Evolutionary conservation across 805 yeast genomes (phyloP).

Genomic region (Yarrowia sp.): DNA sequence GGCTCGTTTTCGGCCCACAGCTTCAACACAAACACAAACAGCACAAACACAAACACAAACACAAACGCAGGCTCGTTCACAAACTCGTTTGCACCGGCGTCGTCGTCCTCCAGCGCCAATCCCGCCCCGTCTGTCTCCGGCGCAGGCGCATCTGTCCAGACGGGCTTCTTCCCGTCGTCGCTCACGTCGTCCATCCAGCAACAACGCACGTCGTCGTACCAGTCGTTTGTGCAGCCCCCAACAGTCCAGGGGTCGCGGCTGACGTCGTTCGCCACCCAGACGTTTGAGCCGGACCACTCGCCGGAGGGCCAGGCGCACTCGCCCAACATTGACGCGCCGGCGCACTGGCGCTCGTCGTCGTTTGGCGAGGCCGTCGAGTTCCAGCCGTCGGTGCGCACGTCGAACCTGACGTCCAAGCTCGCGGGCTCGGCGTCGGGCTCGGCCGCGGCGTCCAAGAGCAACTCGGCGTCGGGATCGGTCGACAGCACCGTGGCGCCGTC

Average conservation of each 20-base stretch:
- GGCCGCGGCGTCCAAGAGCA: neutral
- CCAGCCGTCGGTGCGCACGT: neutral
- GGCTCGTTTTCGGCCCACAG: neutral
- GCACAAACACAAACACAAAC: neutral
- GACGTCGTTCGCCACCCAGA: conserved; percentile 19
- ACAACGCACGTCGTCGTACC: conserved; percentile 23
- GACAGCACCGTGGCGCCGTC: neutral
- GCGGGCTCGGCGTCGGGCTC: neutral
- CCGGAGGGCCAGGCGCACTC: conserved; percentile 16
- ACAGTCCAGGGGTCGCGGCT: conserved; percentile 15
- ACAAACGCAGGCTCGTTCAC: neutral
- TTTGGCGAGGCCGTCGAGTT: conserved; percentile 13
- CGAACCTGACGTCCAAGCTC: conserved; percentile 25
- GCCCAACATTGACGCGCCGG: conserved; percentile 18
- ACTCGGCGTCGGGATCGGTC: neutral
- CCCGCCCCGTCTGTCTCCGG: neutral
- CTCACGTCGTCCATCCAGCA: conserved; percentile 31
- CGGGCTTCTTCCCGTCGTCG: conserved; percentile 32
- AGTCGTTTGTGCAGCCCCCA: conserved; percentile 15
- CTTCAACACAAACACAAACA: neutral
- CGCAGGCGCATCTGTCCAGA: conserved; percentile 27
- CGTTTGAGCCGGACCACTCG: conserved; percentile 20
- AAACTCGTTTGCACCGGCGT: neutral
- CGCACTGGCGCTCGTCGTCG: neutral
- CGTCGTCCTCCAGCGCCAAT: neutral